Conservation (phyloP, 106 monocot genomes). For the Dendrobium huoshanense region DNA sequence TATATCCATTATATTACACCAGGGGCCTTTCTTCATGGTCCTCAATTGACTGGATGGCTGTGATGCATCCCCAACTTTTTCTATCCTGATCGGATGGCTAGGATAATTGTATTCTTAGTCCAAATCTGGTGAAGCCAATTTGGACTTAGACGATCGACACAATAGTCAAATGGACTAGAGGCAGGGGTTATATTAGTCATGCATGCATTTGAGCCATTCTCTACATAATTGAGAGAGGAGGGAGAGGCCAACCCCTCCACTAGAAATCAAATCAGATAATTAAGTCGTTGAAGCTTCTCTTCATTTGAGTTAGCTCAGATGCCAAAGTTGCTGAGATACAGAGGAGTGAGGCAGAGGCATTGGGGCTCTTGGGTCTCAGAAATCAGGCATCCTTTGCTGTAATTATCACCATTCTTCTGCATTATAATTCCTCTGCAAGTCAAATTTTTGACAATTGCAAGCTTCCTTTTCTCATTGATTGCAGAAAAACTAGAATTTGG, state of each 20-base stretch:
- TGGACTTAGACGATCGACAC: not conserved
- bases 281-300: no score
- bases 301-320: not conserved
- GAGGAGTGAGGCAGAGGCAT: slow-evolving; percentile 63
- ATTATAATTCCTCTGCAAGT: not conserved
- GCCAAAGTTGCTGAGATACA: slow-evolving; percentile 27
- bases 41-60: not conserved
- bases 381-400: slow-evolving; percentile 60
- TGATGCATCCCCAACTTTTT: not conserved
- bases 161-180: not conserved
- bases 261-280: no score
- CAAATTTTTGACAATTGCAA: no score
- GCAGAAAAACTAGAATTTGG: slow-evolving; percentile 96
- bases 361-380: slow-evolving; percentile 81
- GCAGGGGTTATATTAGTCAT: not conserved
- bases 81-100: not conserved
- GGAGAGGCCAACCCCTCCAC: not conserved
- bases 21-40: no score
- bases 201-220: not conserved
- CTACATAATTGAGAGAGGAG: not conserved
- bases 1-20: not conserved
- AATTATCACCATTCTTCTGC: slow-evolving; percentile 1
- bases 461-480: not conserved
- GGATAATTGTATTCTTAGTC: not conserved
- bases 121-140: not conserved